These are phyloP conservation scores for Blastomyces emzantsi DNA, from an alignment of 2,329 filamentous ascomycete genomes.

Conservation along the genomic window DNA sequence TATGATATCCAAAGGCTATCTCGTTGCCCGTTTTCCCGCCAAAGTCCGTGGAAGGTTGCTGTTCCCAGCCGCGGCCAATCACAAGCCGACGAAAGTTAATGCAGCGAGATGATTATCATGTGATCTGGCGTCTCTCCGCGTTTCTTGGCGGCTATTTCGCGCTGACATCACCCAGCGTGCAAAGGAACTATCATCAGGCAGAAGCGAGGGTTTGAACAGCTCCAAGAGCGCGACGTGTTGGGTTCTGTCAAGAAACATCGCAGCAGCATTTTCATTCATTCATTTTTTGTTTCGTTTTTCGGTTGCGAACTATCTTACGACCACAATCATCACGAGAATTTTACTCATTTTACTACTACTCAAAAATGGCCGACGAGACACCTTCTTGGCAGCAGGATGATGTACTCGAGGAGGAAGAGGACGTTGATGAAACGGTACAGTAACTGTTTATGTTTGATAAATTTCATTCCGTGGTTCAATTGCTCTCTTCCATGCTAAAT, in stretches of 20 bases:
- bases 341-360: neutral
- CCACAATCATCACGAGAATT: neutral
- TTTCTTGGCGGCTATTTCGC: neutral
- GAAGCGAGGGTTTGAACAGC: constrained; percentile 1
- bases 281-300: neutral
- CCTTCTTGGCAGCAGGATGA: constrained; percentile 32
- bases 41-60: neutral
- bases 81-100: neutral
- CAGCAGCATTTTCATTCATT: neutral
- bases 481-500: neutral
- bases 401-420: constrained; percentile 38
- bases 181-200: constrained; percentile 1
- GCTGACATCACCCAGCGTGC: neutral
- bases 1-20: no score
- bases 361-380: constrained; percentile 31
- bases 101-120: neutral
- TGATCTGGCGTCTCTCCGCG: constrained; percentile 7
- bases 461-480: neutral
- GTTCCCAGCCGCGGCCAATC: constrained; percentile 3
- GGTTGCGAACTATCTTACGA: neutral
- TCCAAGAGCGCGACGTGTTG: neutral
- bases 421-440: constrained; percentile 40
- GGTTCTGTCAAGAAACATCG: neutral
- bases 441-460: constrained; percentile 17
- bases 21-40: neutral